These are phyloP conservation scores for Pugionium dolabratum DNA, from an alignment of 345 rosid species.

Conservation along the genomic window DNA sequence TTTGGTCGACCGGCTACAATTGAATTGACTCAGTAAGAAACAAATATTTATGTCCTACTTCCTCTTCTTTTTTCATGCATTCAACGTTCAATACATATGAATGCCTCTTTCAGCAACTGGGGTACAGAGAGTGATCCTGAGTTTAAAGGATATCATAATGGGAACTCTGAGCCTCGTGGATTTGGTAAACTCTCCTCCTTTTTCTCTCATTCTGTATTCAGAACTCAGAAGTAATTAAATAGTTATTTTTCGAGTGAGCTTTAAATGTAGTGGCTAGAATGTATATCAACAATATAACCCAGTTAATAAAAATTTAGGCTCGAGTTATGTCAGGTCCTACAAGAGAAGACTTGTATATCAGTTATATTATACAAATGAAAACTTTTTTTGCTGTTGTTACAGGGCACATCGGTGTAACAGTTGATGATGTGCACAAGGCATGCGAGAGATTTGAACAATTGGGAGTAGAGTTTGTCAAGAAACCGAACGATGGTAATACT, in stretches of 20 bases:
- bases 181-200: slow-evolving; percentile 56
- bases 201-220: slow-evolving; percentile 7
- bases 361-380: too few species aligned
- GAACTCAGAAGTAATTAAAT: not conserved
- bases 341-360: too few species aligned
- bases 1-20: slow-evolving; percentile 76
- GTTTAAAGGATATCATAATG: slow-evolving; percentile 90
- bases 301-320: too few species aligned
- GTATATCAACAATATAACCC: too few species aligned
- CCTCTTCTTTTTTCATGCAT: not conserved
- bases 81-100: slow-evolving; percentile 28
- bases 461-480: slow-evolving; percentile 91
- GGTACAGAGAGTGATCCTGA: slow-evolving; percentile 91
- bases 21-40: slow-evolving; percentile 83
- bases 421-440: slow-evolving; percentile 89
- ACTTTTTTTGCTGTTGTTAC: slow-evolving; percentile 13
- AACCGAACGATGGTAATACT: slow-evolving; percentile 66
- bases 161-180: slow-evolving; percentile 92
- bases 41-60: slow-evolving; percentile 3
- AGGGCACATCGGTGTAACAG: slow-evolving; percentile 96
- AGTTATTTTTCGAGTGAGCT: not conserved
- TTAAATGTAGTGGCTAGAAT: too few species aligned
- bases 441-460: slow-evolving; percentile 85
- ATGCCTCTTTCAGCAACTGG: slow-evolving; percentile 68
- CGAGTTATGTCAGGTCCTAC: too few species aligned